Base-by-base conservation (phyloP, 768 basidiomycete genomes). In the Termitomyces sp. region DNA sequence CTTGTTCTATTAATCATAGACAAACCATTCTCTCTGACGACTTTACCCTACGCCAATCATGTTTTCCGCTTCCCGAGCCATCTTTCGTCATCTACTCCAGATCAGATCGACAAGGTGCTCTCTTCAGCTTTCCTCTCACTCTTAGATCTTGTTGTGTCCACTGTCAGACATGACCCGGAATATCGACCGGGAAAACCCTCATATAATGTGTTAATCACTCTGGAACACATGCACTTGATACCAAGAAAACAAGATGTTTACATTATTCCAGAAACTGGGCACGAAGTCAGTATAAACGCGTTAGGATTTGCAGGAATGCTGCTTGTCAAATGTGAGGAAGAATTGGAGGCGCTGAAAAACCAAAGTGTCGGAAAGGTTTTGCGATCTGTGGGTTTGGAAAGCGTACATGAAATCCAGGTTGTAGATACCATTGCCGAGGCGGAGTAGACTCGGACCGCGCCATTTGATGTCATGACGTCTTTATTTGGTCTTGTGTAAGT, bases 301-400 rank as follows among this genome's bases (percentile, higher is more conserved):
- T 78, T 97, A 49, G 95, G 92, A 14, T 97, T 88, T 68, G 90
- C 92, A 7, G 95, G 95, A 1, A 84, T 92, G 86, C 64, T 97
- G 60, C 81, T 97, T 55, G 92, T 91, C 26, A 92, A 89, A 75
- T 92, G 88, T 61, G 83, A 88, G 54, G 78, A 78, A 20, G 92
- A 95, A 72, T 69, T 92, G 51, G 82, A 85, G 55, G 81, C 78
- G 2, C 79, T 97, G 43, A 82, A 82, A 69, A 70, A 73, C 57
- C 85, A 87, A 68, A 81, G 84, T 1, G 72, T 90, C 28, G 74
- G 77, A 8, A 83, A 76, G 57, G 86, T 94, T 35, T 67, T 94
- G 61, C 71, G 75, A 50, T 79, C 73, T 20, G 88, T 92, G 9
- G 89, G 79, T 26, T 70, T 88, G 62, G 71, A 79, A 68, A 89